Evolutionary conservation across 306 rosid species (phyloP), one percentile per base, ranked within the genome.

Genomic region (Cicer bijugum): DNA sequence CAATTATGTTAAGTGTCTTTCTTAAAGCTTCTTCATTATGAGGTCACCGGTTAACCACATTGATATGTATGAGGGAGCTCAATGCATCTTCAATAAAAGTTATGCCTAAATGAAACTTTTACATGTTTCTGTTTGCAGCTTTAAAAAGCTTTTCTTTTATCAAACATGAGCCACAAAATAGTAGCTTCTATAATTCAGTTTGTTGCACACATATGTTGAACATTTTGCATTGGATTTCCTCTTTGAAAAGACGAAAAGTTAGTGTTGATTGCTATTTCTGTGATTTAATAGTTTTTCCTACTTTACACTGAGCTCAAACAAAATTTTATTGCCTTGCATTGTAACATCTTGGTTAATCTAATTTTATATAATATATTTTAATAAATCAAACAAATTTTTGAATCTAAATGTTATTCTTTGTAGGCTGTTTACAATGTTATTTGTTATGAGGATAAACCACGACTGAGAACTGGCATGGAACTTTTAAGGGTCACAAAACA

Each of bases 401-500:
- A 52, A 2, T 38, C 65, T 23, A 43, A 39, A n/a, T 17, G n/a
- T 51, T 28, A 78, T 58, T 17, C 45, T 47, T 67, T 69, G 16
- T 83, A 93, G 97, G 93, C 93, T 48, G 90, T 59, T 56, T 93
- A 87, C 89, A 90, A 93, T 65, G 96, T 93, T 68, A 90, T 86
- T 17, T 90, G 87, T 67, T 93, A 93, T 58, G 67, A 81, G 2
- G 91, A 77, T 66, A 79, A 62, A n/a, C 83, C 83, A 45, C 82
- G 97, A 64, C 69, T 93, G 82, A 85, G 71, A 81, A 93, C 98
- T 56, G 97, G 87, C 9, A 86, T 89, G 78, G 96, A 93, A 79
- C 90, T 89, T 68, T 64, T 90, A 47, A 75, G 80, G 61, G 87
- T 83, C 19, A 89, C 97, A 0, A 76, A 65, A 52, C 90, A 86